Evolutionary conservation across 352 stramenopile genomes (phyloP).

Genomic region (Globisporangium rhizosaccharum): DNA sequence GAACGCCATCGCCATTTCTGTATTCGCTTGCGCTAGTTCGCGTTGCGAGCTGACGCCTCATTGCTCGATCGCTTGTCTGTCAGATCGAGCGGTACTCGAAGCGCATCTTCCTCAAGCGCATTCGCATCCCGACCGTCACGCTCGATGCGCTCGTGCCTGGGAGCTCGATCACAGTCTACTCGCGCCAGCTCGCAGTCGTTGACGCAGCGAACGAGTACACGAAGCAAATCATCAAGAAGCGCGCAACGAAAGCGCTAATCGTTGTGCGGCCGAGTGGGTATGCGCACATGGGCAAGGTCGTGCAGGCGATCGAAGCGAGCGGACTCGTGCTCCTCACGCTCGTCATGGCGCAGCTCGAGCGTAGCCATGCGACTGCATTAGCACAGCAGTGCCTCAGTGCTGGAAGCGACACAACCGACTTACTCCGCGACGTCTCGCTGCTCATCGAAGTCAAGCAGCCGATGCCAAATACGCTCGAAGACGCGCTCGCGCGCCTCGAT

Average conservation of each 20-base stretch:
- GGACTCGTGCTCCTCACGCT: slow-evolving; percentile 29
- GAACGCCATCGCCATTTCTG: no score
- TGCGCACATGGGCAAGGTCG: slow-evolving; percentile 36
- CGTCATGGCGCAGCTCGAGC: slow-evolving; percentile 46
- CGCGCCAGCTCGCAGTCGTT: slow-evolving; percentile 60
- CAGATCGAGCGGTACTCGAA: slow-evolving; percentile 59
- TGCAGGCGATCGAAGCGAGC: slow-evolving; percentile 38
- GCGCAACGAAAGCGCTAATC: slow-evolving; percentile 33
- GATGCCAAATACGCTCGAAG: slow-evolving; percentile 22
- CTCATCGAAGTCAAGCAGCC: slow-evolving; percentile 39
- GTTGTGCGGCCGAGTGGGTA: slow-evolving; percentile 51
- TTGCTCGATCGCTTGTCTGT: background rate
- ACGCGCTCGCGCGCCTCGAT: slow-evolving; percentile 18
- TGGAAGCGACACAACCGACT: slow-evolving; percentile 3
- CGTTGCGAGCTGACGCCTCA: background rate
- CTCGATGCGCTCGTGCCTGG: slow-evolving; percentile 65
- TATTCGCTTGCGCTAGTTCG: slow-evolving; percentile 1
- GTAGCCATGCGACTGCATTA: slow-evolving; percentile 23
- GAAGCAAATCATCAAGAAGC: slow-evolving; percentile 23
- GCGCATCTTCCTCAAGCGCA: slow-evolving; percentile 75
- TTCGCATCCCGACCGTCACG: slow-evolving; percentile 60
- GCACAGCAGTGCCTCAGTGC: background rate
- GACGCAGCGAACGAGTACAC: slow-evolving; percentile 70
- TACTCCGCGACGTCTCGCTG: slow-evolving; percentile 45
- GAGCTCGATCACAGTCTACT: slow-evolving; percentile 70